Conservation (phyloP, 768 basidiomycete species). For the Kwoniella mangroviensis region DNA sequence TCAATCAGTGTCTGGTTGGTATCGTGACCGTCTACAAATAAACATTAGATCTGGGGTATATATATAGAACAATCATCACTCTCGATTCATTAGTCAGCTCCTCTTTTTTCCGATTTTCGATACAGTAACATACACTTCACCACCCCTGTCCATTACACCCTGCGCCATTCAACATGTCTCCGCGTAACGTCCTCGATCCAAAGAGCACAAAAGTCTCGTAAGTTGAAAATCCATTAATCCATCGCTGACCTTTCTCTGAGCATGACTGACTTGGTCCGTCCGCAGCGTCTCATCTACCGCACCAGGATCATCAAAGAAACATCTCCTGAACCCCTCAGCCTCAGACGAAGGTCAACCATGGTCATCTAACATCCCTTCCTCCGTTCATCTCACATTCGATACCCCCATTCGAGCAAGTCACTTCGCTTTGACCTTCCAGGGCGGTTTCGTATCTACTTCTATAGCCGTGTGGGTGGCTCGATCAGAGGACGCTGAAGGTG, state of each 20-base stretch:
- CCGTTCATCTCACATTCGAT: constrained; percentile 46
- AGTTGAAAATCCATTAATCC: background rate
- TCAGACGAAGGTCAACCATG: constrained; percentile 34
- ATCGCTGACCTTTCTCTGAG: too few species aligned
- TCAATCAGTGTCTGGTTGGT: too few species aligned
- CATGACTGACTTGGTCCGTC: too few species aligned
- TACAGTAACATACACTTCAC: too few species aligned
- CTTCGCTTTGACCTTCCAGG: constrained; percentile 55
- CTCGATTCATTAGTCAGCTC: too few species aligned
- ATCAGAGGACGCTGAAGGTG: constrained; percentile 21
- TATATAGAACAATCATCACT: too few species aligned
- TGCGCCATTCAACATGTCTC: constrained; percentile 13
- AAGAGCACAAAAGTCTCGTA: constrained; percentile 13
- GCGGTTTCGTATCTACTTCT: constrained; percentile 51
- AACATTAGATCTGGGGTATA: too few species aligned
- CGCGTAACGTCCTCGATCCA: constrained; percentile 22
- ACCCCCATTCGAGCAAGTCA: constrained; percentile 44
- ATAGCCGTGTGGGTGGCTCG: constrained; percentile 45
- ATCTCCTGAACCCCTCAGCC: constrained; percentile 28
- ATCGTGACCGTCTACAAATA: too few species aligned
- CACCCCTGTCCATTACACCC: too few species aligned
- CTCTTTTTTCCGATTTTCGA: too few species aligned
- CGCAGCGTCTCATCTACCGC: constrained; percentile 24
- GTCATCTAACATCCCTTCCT: constrained; percentile 45
- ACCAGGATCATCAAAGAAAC: constrained; percentile 35